phyloP scores from a whole-genome alignment of 768 basidiomycete species.

The Trametes villosa region DNA sequence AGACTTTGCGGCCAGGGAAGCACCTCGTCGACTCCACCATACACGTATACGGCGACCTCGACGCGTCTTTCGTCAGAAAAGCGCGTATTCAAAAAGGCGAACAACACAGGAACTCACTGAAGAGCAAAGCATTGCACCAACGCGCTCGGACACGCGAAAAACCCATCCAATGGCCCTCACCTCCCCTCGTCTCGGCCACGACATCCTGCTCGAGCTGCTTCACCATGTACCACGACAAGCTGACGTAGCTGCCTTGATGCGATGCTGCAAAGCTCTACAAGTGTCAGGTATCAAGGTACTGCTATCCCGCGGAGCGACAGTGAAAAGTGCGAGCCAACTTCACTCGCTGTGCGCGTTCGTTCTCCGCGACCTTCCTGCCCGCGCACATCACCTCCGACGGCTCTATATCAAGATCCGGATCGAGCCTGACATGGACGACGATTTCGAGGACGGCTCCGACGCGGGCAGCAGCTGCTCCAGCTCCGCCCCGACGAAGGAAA shows the following conservation, averaged over 20 bases:
- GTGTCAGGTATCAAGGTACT: background rate
- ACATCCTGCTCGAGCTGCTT: background rate
- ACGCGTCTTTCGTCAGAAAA: too few species aligned
- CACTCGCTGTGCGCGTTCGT: too few species aligned
- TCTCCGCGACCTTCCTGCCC: too few species aligned
- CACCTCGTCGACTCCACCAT: too few species aligned
- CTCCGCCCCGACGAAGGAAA: background rate
- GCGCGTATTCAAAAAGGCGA: too few species aligned
- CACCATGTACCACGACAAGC: constrained; percentile 3
- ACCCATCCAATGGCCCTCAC: background rate
- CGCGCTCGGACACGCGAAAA: background rate
- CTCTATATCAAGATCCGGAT: background rate
- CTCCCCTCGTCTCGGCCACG: background rate
- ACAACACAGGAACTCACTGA: too few species aligned
- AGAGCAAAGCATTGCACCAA: background rate
- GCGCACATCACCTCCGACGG: too few species aligned
- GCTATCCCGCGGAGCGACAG: background rate
- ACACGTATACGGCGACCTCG: too few species aligned
- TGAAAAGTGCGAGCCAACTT: background rate
- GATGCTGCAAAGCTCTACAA: background rate
- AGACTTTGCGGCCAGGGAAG: too few species aligned
- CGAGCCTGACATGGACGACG: background rate
- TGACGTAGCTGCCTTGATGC: background rate
- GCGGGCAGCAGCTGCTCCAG: too few species aligned
- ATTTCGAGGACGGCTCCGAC: background rate